Percentiles rank a stretch among this genome's conserved stretches.
Evolutionary conservation across 768 basidiomycete genomes (phyloP).

Genomic region (Leccinum disarticulatum): DNA sequence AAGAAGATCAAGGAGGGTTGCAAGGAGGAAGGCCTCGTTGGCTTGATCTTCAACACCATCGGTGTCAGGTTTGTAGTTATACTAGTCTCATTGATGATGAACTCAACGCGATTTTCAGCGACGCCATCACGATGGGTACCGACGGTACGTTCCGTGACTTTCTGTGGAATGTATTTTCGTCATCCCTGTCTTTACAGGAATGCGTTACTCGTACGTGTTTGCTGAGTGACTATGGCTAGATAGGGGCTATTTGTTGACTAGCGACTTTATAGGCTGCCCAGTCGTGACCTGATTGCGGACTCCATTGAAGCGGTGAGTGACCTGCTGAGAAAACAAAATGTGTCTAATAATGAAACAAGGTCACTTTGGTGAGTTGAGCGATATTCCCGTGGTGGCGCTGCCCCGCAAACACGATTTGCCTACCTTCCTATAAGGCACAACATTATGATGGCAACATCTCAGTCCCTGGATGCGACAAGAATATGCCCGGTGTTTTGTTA

Average conservation of each 20-base stretch:
- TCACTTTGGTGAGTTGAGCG: constrained; percentile 48
- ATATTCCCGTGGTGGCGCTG: background rate
- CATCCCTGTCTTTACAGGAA: constrained; percentile 47
- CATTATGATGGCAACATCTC: constrained; percentile 88
- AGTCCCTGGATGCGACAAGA: constrained; percentile 88
- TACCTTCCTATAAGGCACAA: constrained; percentile 56
- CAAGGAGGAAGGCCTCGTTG: constrained; percentile 75
- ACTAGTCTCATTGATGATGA: background rate
- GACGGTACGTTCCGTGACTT: constrained; percentile 53
- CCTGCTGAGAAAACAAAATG: background rate
- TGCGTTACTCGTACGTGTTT: constrained; percentile 77
- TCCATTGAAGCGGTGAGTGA: constrained; percentile 74
- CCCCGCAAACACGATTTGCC: constrained; percentile 1
- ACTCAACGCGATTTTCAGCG: constrained; percentile 40
- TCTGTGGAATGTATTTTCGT: background rate
- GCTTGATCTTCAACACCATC: constrained; percentile 81
- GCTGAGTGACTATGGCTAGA: background rate
- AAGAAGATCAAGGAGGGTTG: constrained; percentile 82
- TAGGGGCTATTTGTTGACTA: constrained; percentile 1
- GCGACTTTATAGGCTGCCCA: constrained; percentile 57
- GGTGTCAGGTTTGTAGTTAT: constrained; percentile 65
- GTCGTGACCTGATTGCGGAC: constrained; percentile 87
- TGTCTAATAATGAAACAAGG: constrained; percentile 35
- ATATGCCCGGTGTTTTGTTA: constrained; percentile 89
- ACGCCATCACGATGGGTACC: constrained; percentile 89